These are phyloP conservation scores for Coemansia guatemalensis DNA, from an alignment of 192 early-diverging fungal species.

Conservation along the genomic window DNA sequence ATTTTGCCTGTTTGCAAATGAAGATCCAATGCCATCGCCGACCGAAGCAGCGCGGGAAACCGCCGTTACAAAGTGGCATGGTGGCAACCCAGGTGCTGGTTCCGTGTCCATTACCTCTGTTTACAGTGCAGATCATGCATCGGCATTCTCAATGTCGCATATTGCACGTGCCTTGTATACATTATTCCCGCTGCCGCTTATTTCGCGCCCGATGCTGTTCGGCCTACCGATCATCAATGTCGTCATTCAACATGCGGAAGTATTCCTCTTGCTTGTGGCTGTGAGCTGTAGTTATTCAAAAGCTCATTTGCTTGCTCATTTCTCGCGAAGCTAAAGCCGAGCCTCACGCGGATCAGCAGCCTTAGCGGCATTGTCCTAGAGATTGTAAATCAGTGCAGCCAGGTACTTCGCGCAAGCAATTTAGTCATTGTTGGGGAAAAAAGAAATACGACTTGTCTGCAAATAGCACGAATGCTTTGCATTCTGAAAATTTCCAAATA, in stretches of 20 bases:
- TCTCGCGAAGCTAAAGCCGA: not conserved
- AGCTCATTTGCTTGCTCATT: not conserved
- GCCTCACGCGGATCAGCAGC: not conserved
- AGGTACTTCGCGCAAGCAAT: not conserved
- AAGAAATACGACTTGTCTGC: not conserved
- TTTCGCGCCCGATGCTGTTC: not conserved
- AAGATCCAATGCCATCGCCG: not conserved
- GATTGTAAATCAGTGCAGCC: not conserved
- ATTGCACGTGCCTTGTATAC: not conserved
- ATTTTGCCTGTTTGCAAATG: not conserved
- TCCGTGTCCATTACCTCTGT: not conserved
- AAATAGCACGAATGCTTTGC: not conserved
- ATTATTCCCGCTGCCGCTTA: not conserved
- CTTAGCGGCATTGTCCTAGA: not conserved
- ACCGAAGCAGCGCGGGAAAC: not conserved
- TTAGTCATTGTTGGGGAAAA: not conserved
- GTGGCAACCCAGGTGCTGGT: slow-evolving; percentile 1
- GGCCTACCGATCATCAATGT: not conserved
- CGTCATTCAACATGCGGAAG: not conserved
- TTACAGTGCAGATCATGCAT: not conserved
- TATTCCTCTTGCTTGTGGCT: not conserved
- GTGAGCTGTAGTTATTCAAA: not conserved
- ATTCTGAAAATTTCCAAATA: not conserved
- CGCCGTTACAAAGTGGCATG: not conserved
- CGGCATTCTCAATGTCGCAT: not conserved